Evolutionary conservation across 2,329 filamentous ascomycete species (phyloP).

Genomic region (Lasiodiplodia hormozganensis): DNA sequence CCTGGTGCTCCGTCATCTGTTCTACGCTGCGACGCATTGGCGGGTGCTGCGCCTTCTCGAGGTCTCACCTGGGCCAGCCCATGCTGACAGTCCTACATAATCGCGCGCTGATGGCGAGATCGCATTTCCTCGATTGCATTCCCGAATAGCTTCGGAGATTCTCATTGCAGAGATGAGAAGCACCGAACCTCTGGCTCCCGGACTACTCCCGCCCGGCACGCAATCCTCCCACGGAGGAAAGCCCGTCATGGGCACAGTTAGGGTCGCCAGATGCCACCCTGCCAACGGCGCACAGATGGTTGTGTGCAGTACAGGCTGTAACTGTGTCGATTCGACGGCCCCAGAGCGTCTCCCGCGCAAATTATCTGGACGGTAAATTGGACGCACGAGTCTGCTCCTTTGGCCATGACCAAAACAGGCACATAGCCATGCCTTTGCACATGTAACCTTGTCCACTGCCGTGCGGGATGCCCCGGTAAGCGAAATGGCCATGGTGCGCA

Average conservation of each 20-base stretch:
- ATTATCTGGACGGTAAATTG: slow-evolving; percentile 22
- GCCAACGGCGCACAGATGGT: slow-evolving; percentile 11
- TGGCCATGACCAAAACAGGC: slow-evolving; percentile 14
- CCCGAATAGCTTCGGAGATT: slow-evolving; percentile 16
- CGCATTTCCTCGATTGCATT: background rate
- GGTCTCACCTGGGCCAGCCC: slow-evolving; percentile 12
- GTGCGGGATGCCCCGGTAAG: slow-evolving; percentile 24
- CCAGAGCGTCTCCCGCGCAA: slow-evolving; percentile 5
- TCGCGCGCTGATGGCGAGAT: slow-evolving; percentile 19
- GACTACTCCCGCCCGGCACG: slow-evolving; percentile 5
- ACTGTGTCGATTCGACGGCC: background rate
- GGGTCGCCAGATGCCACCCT: slow-evolving; percentile 13
- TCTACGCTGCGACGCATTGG: slow-evolving; percentile 18
- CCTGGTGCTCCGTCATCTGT: slow-evolving; percentile 1
- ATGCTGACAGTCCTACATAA: background rate
- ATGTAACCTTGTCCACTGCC: background rate
- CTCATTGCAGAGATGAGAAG: slow-evolving; percentile 12
- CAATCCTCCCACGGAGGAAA: background rate
- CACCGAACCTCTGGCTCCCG: background rate
- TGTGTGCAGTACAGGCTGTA: background rate
- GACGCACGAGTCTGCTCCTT: slow-evolving; percentile 16
- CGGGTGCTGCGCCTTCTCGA: slow-evolving; percentile 7
- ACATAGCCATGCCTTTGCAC: slow-evolving; percentile 1
- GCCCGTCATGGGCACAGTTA: slow-evolving; percentile 14
- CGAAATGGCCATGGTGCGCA: slow-evolving; percentile 20